Percentiles rank a stretch among this genome's conserved stretches.
Conservation (phyloP, 805 yeast genomes). For the Teunomyces pallodes region DNA sequence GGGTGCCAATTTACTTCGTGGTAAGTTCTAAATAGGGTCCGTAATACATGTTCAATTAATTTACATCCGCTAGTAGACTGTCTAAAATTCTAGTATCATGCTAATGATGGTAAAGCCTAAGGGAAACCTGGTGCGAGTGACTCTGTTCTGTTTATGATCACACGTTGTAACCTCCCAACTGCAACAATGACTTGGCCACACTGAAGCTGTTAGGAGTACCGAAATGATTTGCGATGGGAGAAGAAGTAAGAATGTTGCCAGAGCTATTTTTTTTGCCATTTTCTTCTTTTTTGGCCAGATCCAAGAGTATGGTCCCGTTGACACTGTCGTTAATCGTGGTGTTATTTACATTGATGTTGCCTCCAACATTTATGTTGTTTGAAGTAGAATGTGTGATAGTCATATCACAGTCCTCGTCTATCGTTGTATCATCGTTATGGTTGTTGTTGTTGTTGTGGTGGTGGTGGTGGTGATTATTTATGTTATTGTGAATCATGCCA, state of each 20-base stretch:
- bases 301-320: conserved; percentile 1
- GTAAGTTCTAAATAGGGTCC: conserved; percentile 57
- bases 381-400: conserved; percentile 15
- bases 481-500: conserved; percentile 11
- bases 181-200: conserved; percentile 45
- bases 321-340: conserved; percentile 3
- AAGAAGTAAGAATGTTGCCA: conserved; percentile 26
- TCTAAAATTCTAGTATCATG: conserved; percentile 2
- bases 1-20: conserved; percentile 61
- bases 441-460: conserved; percentile 7
- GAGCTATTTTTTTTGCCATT: conserved; percentile 6
- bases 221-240: conserved; percentile 31
- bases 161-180: conserved; percentile 33
- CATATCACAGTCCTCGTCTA: conserved; percentile 21
- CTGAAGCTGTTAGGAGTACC: conserved; percentile 47
- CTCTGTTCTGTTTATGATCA: background rate
- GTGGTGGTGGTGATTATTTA: conserved; percentile 8
- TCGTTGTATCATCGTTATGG: conserved; percentile 18
- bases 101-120: background rate
- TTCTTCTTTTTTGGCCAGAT: conserved; percentile 7
- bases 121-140: background rate
- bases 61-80: background rate
- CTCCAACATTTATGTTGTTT: conserved; percentile 8
- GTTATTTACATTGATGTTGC: conserved; percentile 4
- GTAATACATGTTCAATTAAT: conserved; percentile 2